Evolutionary conservation across 1,139 yeast genomes (phyloP), one percentile per base, ranked within the genome.

Genomic region (Yamadazyma jaroonii): DNA sequence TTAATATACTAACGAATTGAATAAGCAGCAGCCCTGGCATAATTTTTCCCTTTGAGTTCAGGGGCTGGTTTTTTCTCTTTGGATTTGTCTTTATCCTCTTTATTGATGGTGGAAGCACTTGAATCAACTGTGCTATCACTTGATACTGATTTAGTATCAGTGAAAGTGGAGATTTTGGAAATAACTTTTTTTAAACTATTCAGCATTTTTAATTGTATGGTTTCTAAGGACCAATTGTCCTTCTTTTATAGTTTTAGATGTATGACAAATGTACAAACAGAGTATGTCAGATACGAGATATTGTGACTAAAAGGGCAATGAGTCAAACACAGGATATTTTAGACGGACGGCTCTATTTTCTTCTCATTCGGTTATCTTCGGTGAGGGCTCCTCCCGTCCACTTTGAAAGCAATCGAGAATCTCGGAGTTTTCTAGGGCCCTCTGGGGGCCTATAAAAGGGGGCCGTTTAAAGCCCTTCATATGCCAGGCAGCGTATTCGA

Each of bases 131-230:
- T 30, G 25, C 24, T 25, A 9, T 37, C 32, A 23, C 39, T 34
- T 2, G 35, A 33, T 25, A 41, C 23, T 34, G 42, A 39, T 15
- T 39, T 29, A 11, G 45, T 37, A 11, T 33, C 13, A 17, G 39
- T 30, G 7, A 32, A 9, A 9, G 39, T 29, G 9, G 45, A 41
- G 25, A 32, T 36, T 31, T 38, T 42, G 21, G 40, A 22, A 7
- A 40, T 17, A n/a, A 6, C 30, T 29, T 12, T 35, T 25, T 23
- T 42, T 17, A 42, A 8, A 34, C 17, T 9, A 3, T n/a, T 29
- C 20, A 17, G 20, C 20, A 17, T 17, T 17, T 17, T 17, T 17
- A 17, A 17, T n/a, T n/a, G n/a, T 12, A 14, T n/a, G 14, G 14
- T 4, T 12, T 20, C 20, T 17, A 26, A 17, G 20, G 20, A 4